phyloP scores from a whole-genome alignment of 2,329 filamentous ascomycete genomes.

The Gaeumannomyces tritici region DNA sequence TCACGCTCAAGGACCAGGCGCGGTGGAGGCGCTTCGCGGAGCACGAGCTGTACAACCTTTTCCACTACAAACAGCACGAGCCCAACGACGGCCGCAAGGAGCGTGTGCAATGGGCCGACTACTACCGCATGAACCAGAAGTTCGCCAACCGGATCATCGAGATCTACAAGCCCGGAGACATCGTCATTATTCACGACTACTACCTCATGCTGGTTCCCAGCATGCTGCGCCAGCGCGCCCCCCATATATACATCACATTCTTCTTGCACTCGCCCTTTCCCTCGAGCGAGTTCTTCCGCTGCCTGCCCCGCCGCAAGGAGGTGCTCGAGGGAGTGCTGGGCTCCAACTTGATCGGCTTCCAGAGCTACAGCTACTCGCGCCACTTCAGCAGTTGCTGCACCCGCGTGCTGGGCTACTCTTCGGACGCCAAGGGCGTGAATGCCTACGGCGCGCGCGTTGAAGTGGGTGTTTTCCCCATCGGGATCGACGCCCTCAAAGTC shows the following conservation, averaged over 20 bases:
- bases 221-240: slow-evolving; percentile 75
- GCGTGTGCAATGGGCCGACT: slow-evolving; percentile 81
- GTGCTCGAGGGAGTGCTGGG: slow-evolving; percentile 83
- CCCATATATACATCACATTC: slow-evolving; percentile 89
- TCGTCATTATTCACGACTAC: slow-evolving; percentile 90
- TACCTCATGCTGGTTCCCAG: slow-evolving; percentile 84
- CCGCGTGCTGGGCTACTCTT: slow-evolving; percentile 81
- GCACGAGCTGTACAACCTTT: slow-evolving; percentile 82
- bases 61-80: slow-evolving; percentile 94
- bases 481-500: slow-evolving; percentile 79
- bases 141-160: slow-evolving; percentile 86
- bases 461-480: slow-evolving; percentile 89
- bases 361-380: slow-evolving; percentile 88
- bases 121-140: slow-evolving; percentile 83
- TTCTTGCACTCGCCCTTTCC: slow-evolving; percentile 93
- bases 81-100: slow-evolving; percentile 77
- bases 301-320: slow-evolving; percentile 79
- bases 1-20: slow-evolving; percentile 69
- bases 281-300: slow-evolving; percentile 90
- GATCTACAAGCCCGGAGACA: slow-evolving; percentile 83
- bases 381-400: slow-evolving; percentile 95
- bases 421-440: slow-evolving; percentile 75
- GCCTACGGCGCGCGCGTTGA: slow-evolving; percentile 83
- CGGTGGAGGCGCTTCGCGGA: slow-evolving; percentile 88
- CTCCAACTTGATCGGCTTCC: slow-evolving; percentile 88